Evolutionary conservation across 805 yeast species (phyloP), one percentile per base, ranked within the genome.

Genomic region (Nakazawaea laoshanensis): DNA sequence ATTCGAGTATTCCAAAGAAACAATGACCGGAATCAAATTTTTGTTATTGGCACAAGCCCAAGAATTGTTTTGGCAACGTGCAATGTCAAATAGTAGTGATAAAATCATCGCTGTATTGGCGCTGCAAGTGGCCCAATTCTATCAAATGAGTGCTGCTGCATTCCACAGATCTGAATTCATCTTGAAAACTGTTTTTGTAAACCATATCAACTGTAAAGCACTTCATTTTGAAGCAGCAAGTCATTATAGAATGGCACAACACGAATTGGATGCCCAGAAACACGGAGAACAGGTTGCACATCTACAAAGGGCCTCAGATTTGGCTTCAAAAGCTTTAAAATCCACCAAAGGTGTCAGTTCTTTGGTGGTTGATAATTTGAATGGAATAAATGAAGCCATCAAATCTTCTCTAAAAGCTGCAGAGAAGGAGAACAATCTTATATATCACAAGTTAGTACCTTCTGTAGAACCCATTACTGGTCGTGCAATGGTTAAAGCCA

Each of bases 11-110:
- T 73, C 72, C 24, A 27, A 37, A 1, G 63, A 64, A 9, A 71
- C 84, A 0, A 45, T 81, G 7, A 54, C 59, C 9, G 60, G 76
- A 12, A 55, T 87, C 33, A 54, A 64, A 23, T 43, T 50, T 9
- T 47, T 86, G 22, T 70, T 72, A 71, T 48, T 82, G 24, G 92
- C 94, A 0, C 95, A 85, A 46, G 92, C 95, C 0, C 95, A 87
- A 53, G 96, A 88, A 48, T 66, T 74, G 9, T 74, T 80, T 32
- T 87, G 96, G 95, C 74, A 70, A 30, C 77, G 77, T 45, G 86
- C 95, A 0, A 53, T 63, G 0, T 59, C 54, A 15, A 57, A 61
- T 9, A 47, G 72, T 45, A 80, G 76, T 44, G 75, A 81, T 46
- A 58, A 78, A 0, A 58, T 75, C 4, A 55, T 87, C 3, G 67